These are phyloP conservation scores for Lactifluus echinatus DNA, from an alignment of 768 basidiomycete species.

Conservation along the genomic window DNA sequence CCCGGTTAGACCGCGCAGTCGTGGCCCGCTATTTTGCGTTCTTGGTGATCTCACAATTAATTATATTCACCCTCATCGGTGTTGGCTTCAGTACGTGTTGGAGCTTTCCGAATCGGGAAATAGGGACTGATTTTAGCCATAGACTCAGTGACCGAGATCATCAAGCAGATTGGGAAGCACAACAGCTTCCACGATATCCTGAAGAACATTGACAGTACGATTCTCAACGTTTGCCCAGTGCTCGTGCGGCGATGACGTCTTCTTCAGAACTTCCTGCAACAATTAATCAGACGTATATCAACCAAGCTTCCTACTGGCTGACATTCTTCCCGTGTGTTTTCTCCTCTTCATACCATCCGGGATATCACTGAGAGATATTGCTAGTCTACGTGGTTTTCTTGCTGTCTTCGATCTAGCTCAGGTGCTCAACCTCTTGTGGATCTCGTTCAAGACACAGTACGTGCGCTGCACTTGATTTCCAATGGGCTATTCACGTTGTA, in stretches of 20 bases:
- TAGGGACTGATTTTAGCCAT: constrained; percentile 4
- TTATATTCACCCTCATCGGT: constrained; percentile 90
- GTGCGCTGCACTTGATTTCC: constrained; percentile 22
- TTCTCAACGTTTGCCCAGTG: not conserved
- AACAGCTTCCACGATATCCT: constrained; percentile 39
- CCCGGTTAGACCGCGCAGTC: constrained; percentile 82
- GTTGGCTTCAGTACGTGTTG: constrained; percentile 68
- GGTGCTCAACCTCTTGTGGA: constrained; percentile 80
- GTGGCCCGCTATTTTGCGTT: constrained; percentile 90
- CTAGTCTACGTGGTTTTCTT: constrained; percentile 86
- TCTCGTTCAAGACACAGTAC: constrained; percentile 76
- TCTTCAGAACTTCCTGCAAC: constrained; percentile 52
- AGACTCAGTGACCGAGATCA: constrained; percentile 34
- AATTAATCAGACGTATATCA: constrained; percentile 84
- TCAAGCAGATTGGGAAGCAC: constrained; percentile 41
- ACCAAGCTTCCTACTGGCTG: constrained; percentile 87
- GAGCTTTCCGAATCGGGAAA: not conserved
- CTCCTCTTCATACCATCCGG: not conserved
- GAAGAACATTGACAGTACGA: constrained; percentile 35
- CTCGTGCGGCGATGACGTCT: not conserved
- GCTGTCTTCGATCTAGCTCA: constrained; percentile 94
- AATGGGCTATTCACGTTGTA: not conserved
- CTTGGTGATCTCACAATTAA: constrained; percentile 85
- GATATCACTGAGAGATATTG: constrained; percentile 2
- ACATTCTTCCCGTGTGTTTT: constrained; percentile 84